A percentile compares a stretch with the other conserved stretches of the same genome.
phyloP scores from a whole-genome alignment of 1,284 basidiomycete genomes.

The Rhodotorula glutinis region DNA sequence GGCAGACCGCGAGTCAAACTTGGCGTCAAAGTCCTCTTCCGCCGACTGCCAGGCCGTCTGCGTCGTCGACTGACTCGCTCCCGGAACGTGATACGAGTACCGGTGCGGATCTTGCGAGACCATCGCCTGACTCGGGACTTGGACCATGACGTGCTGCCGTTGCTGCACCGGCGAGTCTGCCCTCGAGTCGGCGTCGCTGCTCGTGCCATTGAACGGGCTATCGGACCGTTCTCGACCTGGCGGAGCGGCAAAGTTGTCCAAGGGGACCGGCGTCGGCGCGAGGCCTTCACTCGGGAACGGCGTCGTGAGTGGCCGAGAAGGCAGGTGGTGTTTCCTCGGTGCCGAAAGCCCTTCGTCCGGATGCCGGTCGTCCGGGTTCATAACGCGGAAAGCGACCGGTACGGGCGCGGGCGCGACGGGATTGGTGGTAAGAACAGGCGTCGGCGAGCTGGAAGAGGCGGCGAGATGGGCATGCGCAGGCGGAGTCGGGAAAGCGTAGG shows the following conservation, averaged over 20 bases:
- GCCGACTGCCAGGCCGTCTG: slow-evolving; percentile 11
- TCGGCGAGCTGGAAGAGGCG: neutral
- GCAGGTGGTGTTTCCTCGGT: slow-evolving; percentile 24
- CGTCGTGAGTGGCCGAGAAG: slow-evolving; percentile 28
- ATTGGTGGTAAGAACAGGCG: neutral
- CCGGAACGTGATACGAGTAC: slow-evolving; percentile 3
- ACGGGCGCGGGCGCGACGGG: slow-evolving; percentile 5
- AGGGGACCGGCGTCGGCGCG: slow-evolving; percentile 22
- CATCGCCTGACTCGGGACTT: slow-evolving; percentile 13
- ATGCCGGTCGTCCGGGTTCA: slow-evolving; percentile 1
- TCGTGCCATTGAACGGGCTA: neutral
- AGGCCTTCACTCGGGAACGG: slow-evolving; percentile 20
- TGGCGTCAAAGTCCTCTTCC: slow-evolving; percentile 8
- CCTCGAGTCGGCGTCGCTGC: neutral
- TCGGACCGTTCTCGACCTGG: neutral
- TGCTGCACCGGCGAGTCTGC: neutral
- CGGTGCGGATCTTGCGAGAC: slow-evolving; percentile 1
- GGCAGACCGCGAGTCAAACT: neutral
- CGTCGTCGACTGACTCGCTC: slow-evolving; percentile 12
- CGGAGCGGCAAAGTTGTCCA: slow-evolving; percentile 28
- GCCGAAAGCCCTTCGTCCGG: neutral
- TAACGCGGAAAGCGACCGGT: neutral
- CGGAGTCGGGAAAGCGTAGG: slow-evolving; percentile 13
- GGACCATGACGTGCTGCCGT: slow-evolving; percentile 18
- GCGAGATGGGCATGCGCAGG: neutral